phyloP scores from a whole-genome alignment of 805 yeast species.

The Yarrowia sp. region DNA sequence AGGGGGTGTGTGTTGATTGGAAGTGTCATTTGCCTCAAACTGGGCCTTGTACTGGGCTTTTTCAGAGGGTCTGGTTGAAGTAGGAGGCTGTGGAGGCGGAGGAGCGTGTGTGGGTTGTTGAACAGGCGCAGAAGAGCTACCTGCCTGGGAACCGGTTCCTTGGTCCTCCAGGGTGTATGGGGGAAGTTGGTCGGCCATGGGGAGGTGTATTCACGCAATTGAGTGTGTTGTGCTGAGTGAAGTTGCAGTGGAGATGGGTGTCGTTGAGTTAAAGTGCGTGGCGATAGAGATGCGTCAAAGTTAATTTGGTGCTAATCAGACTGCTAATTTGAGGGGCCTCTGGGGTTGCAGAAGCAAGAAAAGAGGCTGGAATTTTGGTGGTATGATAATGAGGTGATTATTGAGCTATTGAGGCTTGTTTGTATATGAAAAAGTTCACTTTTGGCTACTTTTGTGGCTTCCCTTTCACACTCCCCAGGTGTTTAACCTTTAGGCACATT shows the following conservation, averaged over 20 bases:
- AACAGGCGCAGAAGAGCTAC: background rate
- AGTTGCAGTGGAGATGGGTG: too few species aligned
- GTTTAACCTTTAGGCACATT: background rate
- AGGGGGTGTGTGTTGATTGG: background rate
- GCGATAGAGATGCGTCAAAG: background rate
- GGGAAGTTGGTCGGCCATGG: constrained; percentile 4
- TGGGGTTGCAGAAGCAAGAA: too few species aligned
- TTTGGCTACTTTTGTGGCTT: too few species aligned
- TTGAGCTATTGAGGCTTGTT: too few species aligned
- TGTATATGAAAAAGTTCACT: too few species aligned
- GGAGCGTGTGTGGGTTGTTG: background rate
- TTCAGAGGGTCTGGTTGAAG: background rate
- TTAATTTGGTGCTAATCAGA: background rate
- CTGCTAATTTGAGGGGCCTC: too few species aligned
- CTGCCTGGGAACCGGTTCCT: constrained; percentile 2
- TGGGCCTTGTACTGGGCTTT: constrained; percentile 21
- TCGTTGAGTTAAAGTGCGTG: background rate
- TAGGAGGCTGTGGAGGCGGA: background rate
- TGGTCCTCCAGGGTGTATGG: constrained; percentile 14
- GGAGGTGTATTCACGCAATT: background rate
- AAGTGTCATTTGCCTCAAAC: background rate
- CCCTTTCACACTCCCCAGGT: too few species aligned
- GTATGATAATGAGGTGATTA: too few species aligned
- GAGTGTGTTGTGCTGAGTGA: background rate
- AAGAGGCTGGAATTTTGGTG: too few species aligned